These are phyloP conservation scores for Colletotrichum musicola DNA, from an alignment of 2,329 filamentous ascomycete species.

Conservation along the genomic window DNA sequence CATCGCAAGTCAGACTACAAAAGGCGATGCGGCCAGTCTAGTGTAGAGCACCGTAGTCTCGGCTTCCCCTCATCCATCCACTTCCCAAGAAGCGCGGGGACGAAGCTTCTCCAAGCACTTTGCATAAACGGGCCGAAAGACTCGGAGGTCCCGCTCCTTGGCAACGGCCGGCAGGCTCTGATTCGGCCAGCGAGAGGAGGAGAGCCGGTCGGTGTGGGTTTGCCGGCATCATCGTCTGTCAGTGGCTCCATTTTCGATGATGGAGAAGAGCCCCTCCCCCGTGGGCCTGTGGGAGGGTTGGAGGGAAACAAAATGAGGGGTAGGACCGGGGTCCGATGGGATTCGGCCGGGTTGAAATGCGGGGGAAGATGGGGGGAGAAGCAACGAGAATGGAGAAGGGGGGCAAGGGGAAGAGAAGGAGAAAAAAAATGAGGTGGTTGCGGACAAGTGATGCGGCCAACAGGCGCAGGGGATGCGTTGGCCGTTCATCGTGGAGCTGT, in stretches of 20 bases:
- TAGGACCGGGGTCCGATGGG: constrained; percentile 10
- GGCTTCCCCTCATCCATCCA: background rate
- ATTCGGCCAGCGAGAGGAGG: background rate
- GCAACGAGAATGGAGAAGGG: constrained; percentile 6
- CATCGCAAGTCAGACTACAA: background rate
- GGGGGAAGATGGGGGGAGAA: constrained; percentile 30
- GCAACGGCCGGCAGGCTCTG: constrained; percentile 12
- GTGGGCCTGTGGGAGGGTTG: background rate
- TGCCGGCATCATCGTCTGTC: background rate
- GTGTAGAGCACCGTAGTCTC: too few relatives aligned
- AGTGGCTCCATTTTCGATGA: background rate
- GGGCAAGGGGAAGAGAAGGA: background rate
- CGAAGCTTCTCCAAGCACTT: constrained; percentile 1
- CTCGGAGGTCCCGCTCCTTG: constrained; percentile 23
- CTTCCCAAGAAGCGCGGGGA: background rate
- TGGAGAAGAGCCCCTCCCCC: background rate
- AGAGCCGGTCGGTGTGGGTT: background rate
- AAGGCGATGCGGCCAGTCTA: background rate
- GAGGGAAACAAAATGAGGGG: constrained; percentile 14
- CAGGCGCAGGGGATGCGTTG: constrained; percentile 13
- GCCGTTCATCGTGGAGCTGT: background rate
- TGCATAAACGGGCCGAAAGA: constrained; percentile 34
- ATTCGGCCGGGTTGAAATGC: constrained; percentile 12
- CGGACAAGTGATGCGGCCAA: constrained; percentile 4
- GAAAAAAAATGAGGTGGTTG: constrained; percentile 2